These are phyloP conservation scores for Backusella tarrabulga DNA, from an alignment of 192 early-diverging fungal genomes.

Conservation along the genomic window DNA sequence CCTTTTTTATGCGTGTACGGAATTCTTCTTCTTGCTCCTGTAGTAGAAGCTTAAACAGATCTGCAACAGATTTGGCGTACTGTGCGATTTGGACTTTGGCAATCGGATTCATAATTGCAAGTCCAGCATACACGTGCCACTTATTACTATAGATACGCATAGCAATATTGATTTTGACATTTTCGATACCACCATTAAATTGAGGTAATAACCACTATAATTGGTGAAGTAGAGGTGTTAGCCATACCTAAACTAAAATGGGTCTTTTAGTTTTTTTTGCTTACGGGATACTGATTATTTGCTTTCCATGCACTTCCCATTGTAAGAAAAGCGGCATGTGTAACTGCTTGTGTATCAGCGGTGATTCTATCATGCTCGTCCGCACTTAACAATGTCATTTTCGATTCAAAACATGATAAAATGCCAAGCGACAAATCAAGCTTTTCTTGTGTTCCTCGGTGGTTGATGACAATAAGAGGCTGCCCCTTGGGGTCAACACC, in stretches of 20 bases:
- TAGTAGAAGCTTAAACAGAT: conserved; percentile 94
- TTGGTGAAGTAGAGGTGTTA: background rate
- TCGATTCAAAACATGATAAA: conserved; percentile 71
- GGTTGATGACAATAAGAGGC: conserved; percentile 81
- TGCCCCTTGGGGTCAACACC: conserved; percentile 79
- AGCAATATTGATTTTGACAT: conserved; percentile 92
- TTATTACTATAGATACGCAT: conserved; percentile 92
- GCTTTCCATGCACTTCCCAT: conserved; percentile 94
- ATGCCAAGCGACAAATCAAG: conserved; percentile 66
- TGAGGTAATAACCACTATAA: conserved; percentile 81
- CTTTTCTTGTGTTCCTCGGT: conserved; percentile 62
- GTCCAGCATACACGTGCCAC: conserved; percentile 95
- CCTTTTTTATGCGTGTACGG: conserved; percentile 64
- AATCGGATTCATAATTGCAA: conserved; percentile 92
- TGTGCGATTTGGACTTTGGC: conserved; percentile 85
- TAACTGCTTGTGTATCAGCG: conserved; percentile 96
- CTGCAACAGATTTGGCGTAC: conserved; percentile 84
- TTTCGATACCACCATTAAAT: conserved; percentile 93
- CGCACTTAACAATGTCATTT: conserved; percentile 75
- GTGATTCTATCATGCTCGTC: conserved; percentile 93
- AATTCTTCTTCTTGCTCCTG: conserved; percentile 81
- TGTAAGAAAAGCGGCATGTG: conserved; percentile 90
- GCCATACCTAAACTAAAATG: background rate
- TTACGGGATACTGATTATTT: conserved; percentile 75
- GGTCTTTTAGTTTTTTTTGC: background rate